Evolutionary conservation across 371 early-diverging fungal genomes (phyloP), one percentile per base, ranked within the genome.

Genomic region (Mortierella sp.): DNA sequence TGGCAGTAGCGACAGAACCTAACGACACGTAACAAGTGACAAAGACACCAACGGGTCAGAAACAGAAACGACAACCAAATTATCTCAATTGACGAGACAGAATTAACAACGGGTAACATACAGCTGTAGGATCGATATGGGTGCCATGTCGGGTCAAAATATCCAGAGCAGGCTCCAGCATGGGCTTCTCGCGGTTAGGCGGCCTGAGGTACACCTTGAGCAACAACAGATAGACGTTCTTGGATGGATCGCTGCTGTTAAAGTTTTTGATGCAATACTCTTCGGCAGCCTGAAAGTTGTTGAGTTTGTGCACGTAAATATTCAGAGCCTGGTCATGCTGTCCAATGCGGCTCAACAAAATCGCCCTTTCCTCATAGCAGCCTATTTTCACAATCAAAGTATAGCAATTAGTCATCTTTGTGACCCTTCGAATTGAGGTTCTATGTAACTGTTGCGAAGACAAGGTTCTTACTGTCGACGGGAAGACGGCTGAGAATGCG

Each of bases 251-350:
- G 5, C 91, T 88, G 67, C 89, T 83, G 57, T 91, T 91, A 77
- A 93, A 94, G 54, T 95, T 91, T 57, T 91, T 91, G 57, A 92
- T 91, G 78, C 96, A 96, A 75, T 96, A 96, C 90, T 95, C 93
- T 88, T 97, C 96, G 24, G 98, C 98, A 74, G 95, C 89, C 59
- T 89, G 77, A 74, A 93, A 93, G 78, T 94, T 93, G 26, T 90
- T 87, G 26, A 98, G 91, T 75, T 94, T 93, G 83, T 95, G 94
- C 8, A 97, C 94, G 80, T 96, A 94, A 71, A 98, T 93, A 71
- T 91, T 88, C 44, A 98, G 88, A 1, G 97, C 97, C 79, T 97
- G 97, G 72, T 94, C 94, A 78, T 97, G 97, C 76, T 95, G 94
- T 21, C 95, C 94, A 74, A 98, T 92, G 54, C 96, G 91, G 79